Evolutionary conservation across 352 stramenopile genomes (phyloP), one percentile per base, ranked within the genome.

Genomic region (Thraustochytrium striatum): DNA sequence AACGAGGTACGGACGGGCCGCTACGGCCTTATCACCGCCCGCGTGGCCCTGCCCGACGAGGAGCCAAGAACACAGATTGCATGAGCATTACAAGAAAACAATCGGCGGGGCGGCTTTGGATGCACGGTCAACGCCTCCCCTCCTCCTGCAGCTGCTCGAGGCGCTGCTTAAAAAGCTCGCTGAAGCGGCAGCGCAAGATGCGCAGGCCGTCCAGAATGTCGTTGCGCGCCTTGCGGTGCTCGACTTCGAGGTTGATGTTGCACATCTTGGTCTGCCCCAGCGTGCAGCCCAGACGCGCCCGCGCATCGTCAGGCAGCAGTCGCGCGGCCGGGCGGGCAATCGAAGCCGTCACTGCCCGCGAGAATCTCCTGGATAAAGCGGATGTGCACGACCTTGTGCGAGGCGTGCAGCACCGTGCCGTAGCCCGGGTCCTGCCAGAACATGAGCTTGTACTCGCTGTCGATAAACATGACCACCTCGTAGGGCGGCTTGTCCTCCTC

Each of bases 121-220:
- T 55, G 16, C 25, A 55, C 47, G 25, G 16, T 55, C 25, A 55
- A 21, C 47, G 47, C 47, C 16, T 55, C 16, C 47, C 47, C 32
- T 58, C 65, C 50, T 75, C 65, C n/a, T 62, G 19, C 11, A 75
- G 58, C 19, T 61, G 38, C 0, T 75, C 65, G 19, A 75, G 43
- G 13, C 50, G 44, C 50, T 75, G 65, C 39, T 75, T 75, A 43
- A 75, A 75, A 5, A 30, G 65, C 50, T 75, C 65, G 16, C 30
- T 55, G 65, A 75, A 75, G 39, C 65, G 65, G 43, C 43, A 62
- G 41, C 65, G 65, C 16, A 75, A 38, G 41, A 43, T 75, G 16
- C 65, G 65, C n/a, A 75, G 39, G 11, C 65, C 65, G 1, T 75
- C 65, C 11, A 75, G 21, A 32, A 75, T 19, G 30, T 75, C 65